These are phyloP conservation scores for Colletotrichum sp. DNA, from an alignment of 2,329 filamentous ascomycete genomes.

Conservation along the genomic window DNA sequence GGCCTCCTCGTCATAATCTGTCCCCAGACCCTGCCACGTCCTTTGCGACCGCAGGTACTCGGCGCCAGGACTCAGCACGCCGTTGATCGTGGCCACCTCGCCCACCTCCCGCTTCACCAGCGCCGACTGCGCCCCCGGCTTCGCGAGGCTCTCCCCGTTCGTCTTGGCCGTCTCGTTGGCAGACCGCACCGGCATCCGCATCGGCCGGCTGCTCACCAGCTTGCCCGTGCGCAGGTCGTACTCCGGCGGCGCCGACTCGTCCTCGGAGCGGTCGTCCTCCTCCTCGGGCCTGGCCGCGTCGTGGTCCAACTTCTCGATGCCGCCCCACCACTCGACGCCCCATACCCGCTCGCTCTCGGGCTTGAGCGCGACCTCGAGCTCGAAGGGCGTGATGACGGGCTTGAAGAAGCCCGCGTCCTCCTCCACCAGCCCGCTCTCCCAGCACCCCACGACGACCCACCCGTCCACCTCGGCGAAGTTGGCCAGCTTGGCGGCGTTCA, in stretches of 20 bases:
- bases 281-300: conserved; percentile 20
- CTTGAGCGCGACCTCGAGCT: conserved; percentile 79
- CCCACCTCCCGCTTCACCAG: conserved; percentile 67
- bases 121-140: conserved; percentile 33
- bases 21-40: conserved; percentile 92
- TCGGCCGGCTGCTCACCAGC: conserved; percentile 80
- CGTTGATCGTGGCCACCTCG: conserved; percentile 82
- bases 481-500: conserved; percentile 94
- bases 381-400: conserved; percentile 94
- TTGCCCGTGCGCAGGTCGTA: conserved; percentile 91
- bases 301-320: conserved; percentile 74
- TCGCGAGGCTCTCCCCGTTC: conserved; percentile 27
- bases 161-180: not conserved
- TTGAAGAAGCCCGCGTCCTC: conserved; percentile 82
- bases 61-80: conserved; percentile 87
- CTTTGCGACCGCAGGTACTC: conserved; percentile 83
- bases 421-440: conserved; percentile 94
- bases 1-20: conserved; percentile 73
- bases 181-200: conserved; percentile 53
- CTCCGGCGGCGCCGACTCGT: conserved; percentile 82
- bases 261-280: conserved; percentile 44
- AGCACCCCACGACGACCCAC: conserved; percentile 97
- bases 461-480: conserved; percentile 96
- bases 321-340: conserved; percentile 88
- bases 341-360: conserved; percentile 80